A percentile compares a stretch with the other conserved stretches of the same genome.
Conservation (phyloP, 2,329 filamentous ascomycete genomes). For the Trichoderma cornu-damae region DNA sequence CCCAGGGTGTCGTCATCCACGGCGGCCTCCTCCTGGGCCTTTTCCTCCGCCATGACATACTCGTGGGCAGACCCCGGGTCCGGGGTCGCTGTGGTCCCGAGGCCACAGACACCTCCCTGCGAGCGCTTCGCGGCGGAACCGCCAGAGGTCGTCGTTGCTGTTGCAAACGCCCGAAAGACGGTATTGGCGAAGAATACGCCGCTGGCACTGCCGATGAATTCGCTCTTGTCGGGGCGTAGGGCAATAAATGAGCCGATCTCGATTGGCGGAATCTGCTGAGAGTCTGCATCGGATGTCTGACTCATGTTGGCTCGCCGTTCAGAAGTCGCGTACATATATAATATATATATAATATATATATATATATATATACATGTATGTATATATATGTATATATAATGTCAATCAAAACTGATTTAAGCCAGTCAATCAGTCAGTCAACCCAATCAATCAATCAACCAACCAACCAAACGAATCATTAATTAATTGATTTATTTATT, state of each 20-base stretch:
- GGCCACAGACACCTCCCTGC: slow-evolving; percentile 7
- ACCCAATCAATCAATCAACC: background rate
- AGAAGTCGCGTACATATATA: background rate
- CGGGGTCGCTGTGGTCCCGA: slow-evolving; percentile 2
- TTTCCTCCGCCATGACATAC: slow-evolving; percentile 15
- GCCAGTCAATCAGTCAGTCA: background rate
- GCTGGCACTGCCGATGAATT: slow-evolving; percentile 14
- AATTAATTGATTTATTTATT: background rate
- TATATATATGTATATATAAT: background rate
- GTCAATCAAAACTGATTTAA: background rate
- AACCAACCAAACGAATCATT: background rate
- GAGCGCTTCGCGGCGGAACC: slow-evolving; percentile 4
- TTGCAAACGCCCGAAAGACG: slow-evolving; percentile 12
- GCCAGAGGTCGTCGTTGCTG: slow-evolving; percentile 1
- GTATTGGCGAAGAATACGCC: slow-evolving; percentile 14
- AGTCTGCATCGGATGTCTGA: slow-evolving; percentile 11
- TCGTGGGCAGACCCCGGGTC: slow-evolving; percentile 14
- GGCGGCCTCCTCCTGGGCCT: slow-evolving; percentile 11
- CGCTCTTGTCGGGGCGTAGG: slow-evolving; percentile 16
- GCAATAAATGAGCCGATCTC: slow-evolving; percentile 18
- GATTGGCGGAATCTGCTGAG: slow-evolving; percentile 14
- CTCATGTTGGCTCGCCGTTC: background rate
- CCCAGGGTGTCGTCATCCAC: slow-evolving; percentile 3
- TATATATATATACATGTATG: no score
- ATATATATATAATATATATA: no score